These are phyloP conservation scores for Amoebophrya sp. DNA, from an alignment of 169 alveolate species.

Conservation along the genomic window DNA sequence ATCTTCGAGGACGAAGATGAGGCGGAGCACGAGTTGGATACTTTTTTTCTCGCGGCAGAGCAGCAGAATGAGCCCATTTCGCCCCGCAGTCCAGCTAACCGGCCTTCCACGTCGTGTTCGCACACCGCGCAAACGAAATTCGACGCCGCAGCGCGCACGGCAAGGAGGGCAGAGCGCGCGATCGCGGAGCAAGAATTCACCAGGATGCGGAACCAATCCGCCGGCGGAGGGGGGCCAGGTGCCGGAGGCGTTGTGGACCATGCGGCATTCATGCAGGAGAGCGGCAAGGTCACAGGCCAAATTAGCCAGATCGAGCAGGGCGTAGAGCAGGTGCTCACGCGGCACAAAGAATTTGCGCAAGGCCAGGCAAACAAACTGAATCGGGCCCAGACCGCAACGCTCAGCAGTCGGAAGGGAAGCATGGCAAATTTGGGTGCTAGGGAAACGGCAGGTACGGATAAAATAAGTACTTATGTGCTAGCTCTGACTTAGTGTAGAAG, in stretches of 20 bases:
- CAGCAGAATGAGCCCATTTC: not conserved
- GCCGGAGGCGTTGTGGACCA: not conserved
- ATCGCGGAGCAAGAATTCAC: too few species aligned
- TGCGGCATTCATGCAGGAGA: not conserved
- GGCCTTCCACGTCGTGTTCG: not conserved
- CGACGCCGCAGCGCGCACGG: not conserved
- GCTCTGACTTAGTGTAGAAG: too few species aligned
- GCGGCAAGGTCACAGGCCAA: not conserved
- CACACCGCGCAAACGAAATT: not conserved
- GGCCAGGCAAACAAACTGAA: too few species aligned
- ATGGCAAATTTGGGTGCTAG: too few species aligned
- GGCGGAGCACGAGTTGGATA: not conserved
- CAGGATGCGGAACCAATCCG: not conserved
- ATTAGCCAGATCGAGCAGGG: not conserved
- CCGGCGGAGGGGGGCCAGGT: not conserved
- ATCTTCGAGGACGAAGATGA: not conserved
- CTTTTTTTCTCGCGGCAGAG: not conserved
- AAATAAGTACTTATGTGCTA: too few species aligned
- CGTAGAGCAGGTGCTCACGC: not conserved
- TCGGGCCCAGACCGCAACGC: too few species aligned
- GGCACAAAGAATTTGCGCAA: not conserved
- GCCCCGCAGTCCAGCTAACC: not conserved
- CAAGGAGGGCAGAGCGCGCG: not conserved
- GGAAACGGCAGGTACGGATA: too few species aligned
- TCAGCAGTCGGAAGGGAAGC: too few species aligned